Evolutionary conservation across 2,329 filamentous ascomycete genomes (phyloP).

Genomic region (Penicillium sp.): DNA sequence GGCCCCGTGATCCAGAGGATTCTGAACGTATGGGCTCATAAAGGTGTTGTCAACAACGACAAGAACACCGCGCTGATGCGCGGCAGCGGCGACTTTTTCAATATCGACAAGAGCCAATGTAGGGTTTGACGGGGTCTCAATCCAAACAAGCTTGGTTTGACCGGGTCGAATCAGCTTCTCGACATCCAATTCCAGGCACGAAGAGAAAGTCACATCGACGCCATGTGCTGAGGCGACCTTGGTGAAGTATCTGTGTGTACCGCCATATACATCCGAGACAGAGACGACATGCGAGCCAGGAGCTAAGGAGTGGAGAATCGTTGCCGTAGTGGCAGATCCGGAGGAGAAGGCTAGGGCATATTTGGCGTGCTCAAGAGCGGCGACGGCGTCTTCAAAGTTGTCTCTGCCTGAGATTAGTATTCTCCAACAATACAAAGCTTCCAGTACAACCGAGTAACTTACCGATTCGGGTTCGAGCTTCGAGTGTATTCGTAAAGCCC

Average conservation of each 20-base stretch:
- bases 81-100: slow-evolving; percentile 77
- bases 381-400: slow-evolving; percentile 91
- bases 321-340: slow-evolving; percentile 90
- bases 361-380: slow-evolving; percentile 88
- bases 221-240: slow-evolving; percentile 95
- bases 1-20: slow-evolving; percentile 90
- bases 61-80: slow-evolving; percentile 84
- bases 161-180: slow-evolving; percentile 76
- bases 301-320: slow-evolving; percentile 89
- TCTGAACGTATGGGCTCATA: slow-evolving; percentile 94
- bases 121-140: slow-evolving; percentile 93
- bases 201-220: slow-evolving; percentile 92
- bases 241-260: slow-evolving; percentile 98
- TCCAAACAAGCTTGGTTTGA: slow-evolving; percentile 95
- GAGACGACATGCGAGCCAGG: slow-evolving; percentile 92
- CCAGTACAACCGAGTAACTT: slow-evolving; percentile 22
- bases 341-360: slow-evolving; percentile 94
- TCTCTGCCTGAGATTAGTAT: slow-evolving; percentile 55
- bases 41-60: slow-evolving; percentile 99
- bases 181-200: slow-evolving; percentile 88
- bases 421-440: background rate
- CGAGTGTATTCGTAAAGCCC: slow-evolving; percentile 92
- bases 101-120: slow-evolving; percentile 94
- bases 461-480: slow-evolving; percentile 89
- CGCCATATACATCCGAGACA: slow-evolving; percentile 96